phyloP scores from a whole-genome alignment of 106 monocot genomes.

The Dioscorea dumetorum region DNA sequence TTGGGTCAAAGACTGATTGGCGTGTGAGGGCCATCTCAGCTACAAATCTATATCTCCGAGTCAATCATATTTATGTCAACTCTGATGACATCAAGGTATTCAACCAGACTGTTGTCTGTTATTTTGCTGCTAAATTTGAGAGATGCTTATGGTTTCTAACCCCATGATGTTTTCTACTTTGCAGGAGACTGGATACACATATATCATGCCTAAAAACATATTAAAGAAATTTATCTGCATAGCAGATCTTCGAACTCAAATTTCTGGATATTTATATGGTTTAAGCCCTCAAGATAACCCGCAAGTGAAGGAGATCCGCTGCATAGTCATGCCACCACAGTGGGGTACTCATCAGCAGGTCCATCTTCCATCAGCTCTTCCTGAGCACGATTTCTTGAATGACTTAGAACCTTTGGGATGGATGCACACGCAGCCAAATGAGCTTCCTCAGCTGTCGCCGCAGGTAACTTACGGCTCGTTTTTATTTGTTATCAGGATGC shows the following conservation, averaged over 20 bases:
- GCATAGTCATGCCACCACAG: conserved; percentile 89
- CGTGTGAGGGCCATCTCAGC: conserved; percentile 95
- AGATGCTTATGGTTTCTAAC: background rate
- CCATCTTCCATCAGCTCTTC: conserved; percentile 85
- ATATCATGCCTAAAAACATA: conserved; percentile 98
- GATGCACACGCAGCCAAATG: conserved; percentile 99
- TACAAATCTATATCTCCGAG: conserved; percentile 93
- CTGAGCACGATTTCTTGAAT: conserved; percentile 98
- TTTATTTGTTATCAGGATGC: background rate
- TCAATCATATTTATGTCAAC: conserved; percentile 98
- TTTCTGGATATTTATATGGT: conserved; percentile 89
- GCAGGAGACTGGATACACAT: conserved; percentile 99
- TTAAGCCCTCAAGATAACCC: conserved; percentile 98
- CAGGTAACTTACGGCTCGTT: conserved; percentile 38
- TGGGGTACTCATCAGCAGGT: conserved; percentile 98
- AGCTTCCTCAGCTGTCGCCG: conserved; percentile 91
- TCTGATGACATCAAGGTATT: conserved; percentile 99
- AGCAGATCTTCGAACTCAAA: conserved; percentile 95
- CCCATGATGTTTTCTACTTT: background rate
- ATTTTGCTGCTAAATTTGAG: background rate
- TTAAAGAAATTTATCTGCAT: conserved; percentile 99
- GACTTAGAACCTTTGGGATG: conserved; percentile 96
- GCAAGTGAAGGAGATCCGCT: conserved; percentile 97
- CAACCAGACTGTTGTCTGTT: background rate
- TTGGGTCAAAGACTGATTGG: conserved; percentile 93